Evolutionary conservation across 1,139 yeast genomes (phyloP), one percentile per base, ranked within the genome.

Genomic region (Hanseniaspora sp.): DNA sequence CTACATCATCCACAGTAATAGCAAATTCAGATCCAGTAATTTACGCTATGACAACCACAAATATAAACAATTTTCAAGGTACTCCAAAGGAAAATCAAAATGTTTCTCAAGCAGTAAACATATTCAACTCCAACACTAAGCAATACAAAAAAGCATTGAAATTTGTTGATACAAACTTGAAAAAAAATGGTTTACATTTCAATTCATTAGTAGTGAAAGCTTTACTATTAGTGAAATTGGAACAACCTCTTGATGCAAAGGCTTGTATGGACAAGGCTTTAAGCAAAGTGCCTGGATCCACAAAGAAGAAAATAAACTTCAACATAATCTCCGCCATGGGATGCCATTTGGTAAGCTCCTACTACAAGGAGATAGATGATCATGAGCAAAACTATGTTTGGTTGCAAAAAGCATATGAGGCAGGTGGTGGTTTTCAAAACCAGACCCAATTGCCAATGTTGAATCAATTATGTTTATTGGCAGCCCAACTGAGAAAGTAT

Each of bases 171-270:
- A 73, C 78, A 45, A 78, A 85, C 63, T 70, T 92, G 63, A 87
- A 87, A 70, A 86, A 86, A 63, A 80, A 80, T 64, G 75, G 87
- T 11, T 74, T 73, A 52, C 90, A 86, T 67, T 84, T 88, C 40
- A 95, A 86, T 64, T 81, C 95, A 1, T 70, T 86, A 57, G 87
- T 96, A 1, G 74, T 94, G 62, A 88, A 90, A 69, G 97, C 95
- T 4, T 74, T 95, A 57, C 73, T 81, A 57, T 71, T 82, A 58
- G 74, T 74, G 45, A 73, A 72, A 56, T 60, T 71, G 56, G 83
- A 80, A 52, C 80, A 79, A 64, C 74, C 72, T 58, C 73, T 72
- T 1, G 95, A 87, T 57, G 92, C 92, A 0, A 80, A 75, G 55
- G 66, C 75, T 0, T 79, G 79, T 61, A 77, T 88, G 53, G 62